phyloP scores from a whole-genome alignment of 164 flowering plant genomes.

The Aristolochia californica region DNA sequence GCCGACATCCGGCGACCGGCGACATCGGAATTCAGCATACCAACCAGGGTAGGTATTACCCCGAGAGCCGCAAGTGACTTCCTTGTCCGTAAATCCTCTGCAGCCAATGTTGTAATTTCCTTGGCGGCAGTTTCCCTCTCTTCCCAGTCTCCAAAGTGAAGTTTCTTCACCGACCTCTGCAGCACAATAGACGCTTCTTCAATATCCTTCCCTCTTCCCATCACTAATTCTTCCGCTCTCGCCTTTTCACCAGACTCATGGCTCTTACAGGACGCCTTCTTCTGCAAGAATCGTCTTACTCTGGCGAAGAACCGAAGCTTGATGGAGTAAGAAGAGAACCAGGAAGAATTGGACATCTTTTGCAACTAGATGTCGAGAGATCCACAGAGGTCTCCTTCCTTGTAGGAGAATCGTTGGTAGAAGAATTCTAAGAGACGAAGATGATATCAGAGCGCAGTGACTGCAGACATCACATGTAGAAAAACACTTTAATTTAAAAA shows the following conservation, averaged over 20 bases:
- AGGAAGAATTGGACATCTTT: slow-evolving; percentile 1
- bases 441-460: slow-evolving; percentile 1
- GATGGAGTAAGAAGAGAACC: slow-evolving; percentile 3
- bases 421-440: not conserved
- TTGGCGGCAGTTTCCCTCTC: slow-evolving; percentile 55
- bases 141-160: slow-evolving; percentile 55
- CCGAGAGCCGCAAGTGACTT: slow-evolving; percentile 65
- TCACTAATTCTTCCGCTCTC: slow-evolving; percentile 2
- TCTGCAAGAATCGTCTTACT: slow-evolving; percentile 32
- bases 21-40: slow-evolving; percentile 49
- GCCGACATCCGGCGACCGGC: slow-evolving; percentile 37
- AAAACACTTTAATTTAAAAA: no score
- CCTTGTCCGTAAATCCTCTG: slow-evolving; percentile 30
- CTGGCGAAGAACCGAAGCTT: slow-evolving; percentile 43
- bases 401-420: not conserved
- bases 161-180: slow-evolving; percentile 68
- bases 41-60: slow-evolving; percentile 60
- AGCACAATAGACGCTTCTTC: slow-evolving; percentile 22
- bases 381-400: not conserved
- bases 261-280: slow-evolving; percentile 20
- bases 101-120: slow-evolving; percentile 47
- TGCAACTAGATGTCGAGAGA: not conserved
- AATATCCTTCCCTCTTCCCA: slow-evolving; percentile 32
- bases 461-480: slow-evolving; percentile 10
- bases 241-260: not conserved